Conservation (phyloP, 495 filamentous ascomycete genomes). For the Penicillium roqueforti region DNA sequence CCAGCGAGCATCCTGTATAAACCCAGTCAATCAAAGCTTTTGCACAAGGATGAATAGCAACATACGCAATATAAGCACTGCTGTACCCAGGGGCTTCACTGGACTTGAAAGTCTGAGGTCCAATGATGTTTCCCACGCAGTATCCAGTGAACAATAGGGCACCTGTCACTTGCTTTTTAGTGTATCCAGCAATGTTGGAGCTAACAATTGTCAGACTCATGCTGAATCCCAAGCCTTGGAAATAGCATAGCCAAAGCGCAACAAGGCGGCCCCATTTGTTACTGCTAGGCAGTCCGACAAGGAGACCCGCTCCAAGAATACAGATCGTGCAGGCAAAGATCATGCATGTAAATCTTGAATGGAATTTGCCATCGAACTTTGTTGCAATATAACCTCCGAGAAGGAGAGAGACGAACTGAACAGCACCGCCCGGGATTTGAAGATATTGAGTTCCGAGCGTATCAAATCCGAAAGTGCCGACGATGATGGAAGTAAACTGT, state of each 20-base stretch:
- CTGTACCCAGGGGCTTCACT: conserved; percentile 51
- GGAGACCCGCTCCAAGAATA: conserved; percentile 53
- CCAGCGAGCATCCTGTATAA: conserved; percentile 45
- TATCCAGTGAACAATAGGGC: conserved; percentile 46
- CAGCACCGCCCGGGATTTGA: conserved; percentile 47
- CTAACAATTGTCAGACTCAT: conserved; percentile 45
- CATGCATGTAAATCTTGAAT: conserved; percentile 31
- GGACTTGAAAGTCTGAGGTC: conserved; percentile 51
- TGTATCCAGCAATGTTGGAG: conserved; percentile 52
- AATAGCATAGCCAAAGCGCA: conserved; percentile 53
- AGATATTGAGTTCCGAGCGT: conserved; percentile 53
- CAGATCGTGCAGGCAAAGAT: conserved; percentile 48
- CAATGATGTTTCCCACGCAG: conserved; percentile 43
- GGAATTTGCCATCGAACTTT: conserved; percentile 34
- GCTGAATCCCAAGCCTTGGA: conserved; percentile 42
- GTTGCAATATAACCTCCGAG: conserved; percentile 36
- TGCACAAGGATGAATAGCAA: not conserved
- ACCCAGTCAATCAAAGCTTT: not conserved
- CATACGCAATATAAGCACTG: conserved; percentile 51
- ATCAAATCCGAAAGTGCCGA: conserved; percentile 51
- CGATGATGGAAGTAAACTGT: conserved; percentile 46
- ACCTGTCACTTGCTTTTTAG: conserved; percentile 52
- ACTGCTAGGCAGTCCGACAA: conserved; percentile 44
- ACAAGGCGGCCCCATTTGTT: conserved; percentile 53
- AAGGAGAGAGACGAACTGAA: conserved; percentile 37